phyloP scores from a whole-genome alignment of 2,329 filamentous ascomycete species.

The Fusarium proliferatum region DNA sequence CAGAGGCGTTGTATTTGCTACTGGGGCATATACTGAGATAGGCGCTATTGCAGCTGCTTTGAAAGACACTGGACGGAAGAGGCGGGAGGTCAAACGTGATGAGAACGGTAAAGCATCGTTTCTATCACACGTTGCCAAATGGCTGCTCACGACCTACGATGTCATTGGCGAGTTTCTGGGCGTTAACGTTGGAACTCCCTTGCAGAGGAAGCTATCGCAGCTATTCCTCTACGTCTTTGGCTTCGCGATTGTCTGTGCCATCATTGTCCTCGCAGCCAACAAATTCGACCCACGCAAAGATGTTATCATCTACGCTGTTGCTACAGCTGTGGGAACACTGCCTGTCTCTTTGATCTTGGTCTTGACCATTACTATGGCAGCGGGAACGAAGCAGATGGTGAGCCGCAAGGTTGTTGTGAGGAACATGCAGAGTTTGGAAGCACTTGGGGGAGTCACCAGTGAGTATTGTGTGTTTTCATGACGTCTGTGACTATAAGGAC shows the following conservation, averaged over 20 bases:
- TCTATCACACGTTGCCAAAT: constrained; percentile 47
- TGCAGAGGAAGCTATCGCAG: constrained; percentile 75
- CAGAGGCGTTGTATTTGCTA: constrained; percentile 69
- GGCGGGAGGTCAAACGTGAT: constrained; percentile 52
- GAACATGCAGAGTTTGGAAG: constrained; percentile 54
- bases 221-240: constrained; percentile 68
- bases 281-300: constrained; percentile 49
- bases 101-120: constrained; percentile 55
- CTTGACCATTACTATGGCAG: constrained; percentile 69
- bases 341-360: constrained; percentile 60
- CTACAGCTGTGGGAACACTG: constrained; percentile 58
- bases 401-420: constrained; percentile 61
- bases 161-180: constrained; percentile 56
- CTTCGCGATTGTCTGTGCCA: constrained; percentile 36
- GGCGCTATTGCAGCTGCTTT: constrained; percentile 68
- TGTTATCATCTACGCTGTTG: constrained; percentile 55
- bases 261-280: constrained; percentile 36
- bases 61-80: constrained; percentile 48
- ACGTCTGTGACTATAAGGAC: constrained; percentile 1
- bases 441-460: constrained; percentile 62
- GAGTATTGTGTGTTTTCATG: constrained; percentile 30
- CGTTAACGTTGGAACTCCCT: constrained; percentile 68
- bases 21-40: constrained; percentile 72
- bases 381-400: constrained; percentile 62
- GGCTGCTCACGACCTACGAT: constrained; percentile 46